Base-by-base conservation (phyloP, 2,329 filamentous ascomycete genomes). In the Orbilia javanica region DNA sequence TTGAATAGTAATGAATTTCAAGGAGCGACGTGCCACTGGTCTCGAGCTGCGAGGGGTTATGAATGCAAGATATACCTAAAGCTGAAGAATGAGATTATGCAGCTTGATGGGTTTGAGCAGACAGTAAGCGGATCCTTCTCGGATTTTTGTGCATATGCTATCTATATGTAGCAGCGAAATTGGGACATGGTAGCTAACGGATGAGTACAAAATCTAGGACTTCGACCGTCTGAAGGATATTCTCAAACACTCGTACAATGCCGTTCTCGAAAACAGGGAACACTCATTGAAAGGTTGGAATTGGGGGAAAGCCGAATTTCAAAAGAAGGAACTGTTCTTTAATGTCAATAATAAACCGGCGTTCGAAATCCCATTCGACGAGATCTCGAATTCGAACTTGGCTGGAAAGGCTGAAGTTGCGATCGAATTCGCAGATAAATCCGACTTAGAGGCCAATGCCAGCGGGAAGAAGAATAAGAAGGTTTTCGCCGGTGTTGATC, bases 221-320 rank as follows among this genome's bases (percentile, higher is more conserved):
- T 93, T 93, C 81, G 96, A 99, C 81, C 93, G 96, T 69, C 87
- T 97, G 13, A 89, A 87, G 85, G 97, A 97, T 84, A 90, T 96
- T 81, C 97, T 99, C 88, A 98, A 97, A 86, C 93, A 95, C 83
- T 98, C 95, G 93, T 99, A 98, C 86, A 96, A 93, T 85, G 92
- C 96, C 82, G 94, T 91, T 82, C 88, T 99, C 75, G 94, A 98
- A 84, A 93, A 90, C 84, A 93, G 93, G 84, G 96, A 99, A 85
- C 96, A 98, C 84, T 94, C 96, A 25, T 87, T 99, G 75, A 90
- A 96, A 81, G 96, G 96, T 71, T 99, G 96, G 96, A 99, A 99
- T 84, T 99, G 96, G 96, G 96, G 96, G 82, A 99, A 98, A 86
- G 93, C 93, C 80, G 96, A 99, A 82, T 97, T 99, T 84, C 91